phyloP scores from a whole-genome alignment of 148 eudicot species.

The Vaccinium darrowii region DNA sequence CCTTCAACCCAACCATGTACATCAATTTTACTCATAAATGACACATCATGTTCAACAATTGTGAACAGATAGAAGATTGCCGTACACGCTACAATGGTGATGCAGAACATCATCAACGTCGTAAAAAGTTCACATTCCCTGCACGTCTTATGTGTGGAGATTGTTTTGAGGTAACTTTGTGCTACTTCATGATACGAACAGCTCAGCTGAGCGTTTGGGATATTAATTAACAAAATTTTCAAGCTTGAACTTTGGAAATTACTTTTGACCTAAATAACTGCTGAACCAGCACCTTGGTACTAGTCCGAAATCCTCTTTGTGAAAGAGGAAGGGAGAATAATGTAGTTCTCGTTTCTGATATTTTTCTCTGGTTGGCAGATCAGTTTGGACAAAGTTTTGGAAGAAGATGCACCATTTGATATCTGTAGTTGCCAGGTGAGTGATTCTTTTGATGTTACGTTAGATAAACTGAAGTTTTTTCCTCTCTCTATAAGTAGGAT shows the following conservation, averaged over 20 bases:
- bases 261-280: neutral
- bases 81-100: conserved; percentile 97
- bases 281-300: neutral
- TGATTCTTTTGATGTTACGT: neutral
- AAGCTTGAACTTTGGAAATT: neutral
- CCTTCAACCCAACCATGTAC: neutral
- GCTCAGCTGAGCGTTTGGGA: neutral
- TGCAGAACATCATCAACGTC: conserved; percentile 92
- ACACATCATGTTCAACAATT: neutral
- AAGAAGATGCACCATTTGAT: conserved; percentile 94
- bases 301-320: neutral
- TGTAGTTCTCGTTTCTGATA: conserved; percentile 6
- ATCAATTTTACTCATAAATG: neutral
- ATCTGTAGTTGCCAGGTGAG: conserved; percentile 94
- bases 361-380: conserved; percentile 47
- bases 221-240: neutral
- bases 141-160: conserved; percentile 95
- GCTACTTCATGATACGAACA: neutral
- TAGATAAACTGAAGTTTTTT: neutral
- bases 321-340: neutral
- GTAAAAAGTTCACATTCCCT: conserved; percentile 88
- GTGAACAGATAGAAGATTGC: conserved; percentile 85
- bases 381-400: conserved; percentile 68
- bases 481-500: neutral
- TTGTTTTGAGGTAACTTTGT: conserved; percentile 76